Evolutionary conservation across 345 rosid genomes (phyloP), one percentile per base, ranked within the genome.

Genomic region (Reutealis trisperma): DNA sequence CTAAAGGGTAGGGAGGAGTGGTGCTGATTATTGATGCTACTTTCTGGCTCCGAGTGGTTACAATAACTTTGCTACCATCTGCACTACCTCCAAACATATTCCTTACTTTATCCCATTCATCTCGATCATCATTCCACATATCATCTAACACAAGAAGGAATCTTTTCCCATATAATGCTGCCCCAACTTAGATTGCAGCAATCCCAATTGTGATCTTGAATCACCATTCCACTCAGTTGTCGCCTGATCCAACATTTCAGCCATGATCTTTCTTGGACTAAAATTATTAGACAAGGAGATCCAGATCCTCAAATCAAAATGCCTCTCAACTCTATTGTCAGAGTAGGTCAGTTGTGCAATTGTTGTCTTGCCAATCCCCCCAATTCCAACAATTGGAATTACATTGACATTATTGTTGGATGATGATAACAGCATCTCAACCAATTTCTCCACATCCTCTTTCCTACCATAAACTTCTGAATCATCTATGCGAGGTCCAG

Each of bases 21-120:
- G 0, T 61, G 64, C 64, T 3, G 10, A 27, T 61, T 61, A 61
- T 22, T 4, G 30, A 22, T 61, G 32, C 64, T 7, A 61, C 64
- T 27, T n/a, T 61, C 30, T 2, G 15, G 34, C 32, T 22, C 12
- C 64, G 37, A 13, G 15, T 61, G 30, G 64, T 61, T 13, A 61
- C 64, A 22, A 61, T 61, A 22, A 25, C 34, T 61, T 61, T 61
- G 34, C 32, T 61, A 25, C 64, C 64, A 22, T 61, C 22, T 27
- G 64, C 14, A 61, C 34, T 14, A 22, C 30, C 12, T 24, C 11
- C 64, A 7, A 61, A 25, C 30, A 22, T 12, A 24, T 61, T 61
- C 64, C 18, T 61, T 61, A 61, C 64, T 61, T 61, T 22, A 27
- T 27, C 34, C 64, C 64, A 61, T 61, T 61, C 34, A 22, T 61